A percentile compares a stretch with the other conserved stretches of the same genome.
These are phyloP conservation scores for Oryza coarctata DNA, from an alignment of 176 grass and related monocot species.

Conservation along the genomic window DNA sequence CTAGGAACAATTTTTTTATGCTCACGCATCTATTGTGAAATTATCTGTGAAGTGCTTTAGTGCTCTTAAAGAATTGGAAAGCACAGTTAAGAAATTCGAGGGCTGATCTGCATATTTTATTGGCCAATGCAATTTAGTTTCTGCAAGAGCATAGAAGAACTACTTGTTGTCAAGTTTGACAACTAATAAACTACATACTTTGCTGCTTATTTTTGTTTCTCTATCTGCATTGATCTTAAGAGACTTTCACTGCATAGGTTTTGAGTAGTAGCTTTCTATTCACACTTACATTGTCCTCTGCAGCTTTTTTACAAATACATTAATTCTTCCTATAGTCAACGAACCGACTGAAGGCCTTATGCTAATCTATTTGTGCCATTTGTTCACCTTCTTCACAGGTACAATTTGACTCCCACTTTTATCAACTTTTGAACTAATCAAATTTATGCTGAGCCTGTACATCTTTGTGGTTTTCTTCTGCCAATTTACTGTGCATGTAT, in stretches of 20 bases:
- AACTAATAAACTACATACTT: not conserved
- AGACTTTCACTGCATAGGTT: slow-evolving; percentile 7
- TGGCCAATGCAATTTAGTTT: slow-evolving; percentile 16
- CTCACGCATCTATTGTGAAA: slow-evolving; percentile 8
- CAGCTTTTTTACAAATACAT: slow-evolving; percentile 98
- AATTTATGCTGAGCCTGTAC: not conserved
- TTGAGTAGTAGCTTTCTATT: slow-evolving; percentile 3
- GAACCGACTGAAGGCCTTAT: slow-evolving; percentile 98
- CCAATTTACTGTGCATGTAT: slow-evolving; percentile 11
- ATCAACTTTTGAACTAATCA: not conserved
- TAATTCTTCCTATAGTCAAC: slow-evolving; percentile 92
- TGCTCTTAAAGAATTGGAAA: slow-evolving; percentile 8
- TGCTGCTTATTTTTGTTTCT: slow-evolving; percentile 3
- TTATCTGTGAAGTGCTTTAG: not conserved
- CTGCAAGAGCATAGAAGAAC: slow-evolving; percentile 5
- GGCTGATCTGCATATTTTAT: not conserved
- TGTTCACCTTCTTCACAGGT: slow-evolving; percentile 91
- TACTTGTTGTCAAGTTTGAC: not conserved
- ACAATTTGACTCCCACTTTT: slow-evolving; percentile 14
- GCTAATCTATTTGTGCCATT: slow-evolving; percentile 91
- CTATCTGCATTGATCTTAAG: not conserved
- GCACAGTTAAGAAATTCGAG: not conserved
- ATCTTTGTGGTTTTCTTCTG: not conserved
- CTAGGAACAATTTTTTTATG: not conserved
- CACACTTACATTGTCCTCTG: slow-evolving; percentile 6